Evolutionary conservation across 257 asterid genomes (phyloP), one percentile per base, ranked within the genome.

Genomic region (Plantago major): DNA sequence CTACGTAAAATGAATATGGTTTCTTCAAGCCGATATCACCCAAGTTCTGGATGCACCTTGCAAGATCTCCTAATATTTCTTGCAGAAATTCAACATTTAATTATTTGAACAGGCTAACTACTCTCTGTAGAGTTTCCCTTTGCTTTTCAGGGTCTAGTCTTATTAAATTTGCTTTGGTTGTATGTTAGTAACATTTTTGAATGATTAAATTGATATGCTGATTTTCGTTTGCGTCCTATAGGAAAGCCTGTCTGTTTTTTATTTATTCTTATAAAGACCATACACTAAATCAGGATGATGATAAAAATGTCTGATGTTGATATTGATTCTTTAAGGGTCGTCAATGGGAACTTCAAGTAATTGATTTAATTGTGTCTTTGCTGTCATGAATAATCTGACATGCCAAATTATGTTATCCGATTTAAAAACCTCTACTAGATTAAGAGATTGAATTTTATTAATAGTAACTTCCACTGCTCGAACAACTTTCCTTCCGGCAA

Each of bases 11-110:
- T 19, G 33, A 9, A 57, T 33, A 57, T 15, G 46, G 9, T 57
- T 57, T 43, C 49, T 50, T 55, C 60, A 12, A 55, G 33, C 15
- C 46, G 44, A 38, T 17, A n/a, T 10, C 62, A 33, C 62, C 46
- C 40, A 33, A 33, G 40, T 33, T 7, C 40, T 3, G 3, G 8
- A 33, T 33, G 8, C 40, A 33, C 22, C 16, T 18, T n/a, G 44
- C 45, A 0, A 15, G 30, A 55, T 55, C 64, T 44, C 13, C 43
- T 0, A 40, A 60, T 60, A 60, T 22, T 52, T 52, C 57, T 3
- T n/a, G 16, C 16, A 46, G 51, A 19, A 10, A 48, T 1, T 48
- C 40, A 33, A 33, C 40, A 4, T 7, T 33, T 33, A 33, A 33
- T 33, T 7, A 33, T 4, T 33, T 33, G 40, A 33, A 33, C 40